Conservation (phyloP, 129 eudicot genomes). For the Cynara cardunculus region DNA sequence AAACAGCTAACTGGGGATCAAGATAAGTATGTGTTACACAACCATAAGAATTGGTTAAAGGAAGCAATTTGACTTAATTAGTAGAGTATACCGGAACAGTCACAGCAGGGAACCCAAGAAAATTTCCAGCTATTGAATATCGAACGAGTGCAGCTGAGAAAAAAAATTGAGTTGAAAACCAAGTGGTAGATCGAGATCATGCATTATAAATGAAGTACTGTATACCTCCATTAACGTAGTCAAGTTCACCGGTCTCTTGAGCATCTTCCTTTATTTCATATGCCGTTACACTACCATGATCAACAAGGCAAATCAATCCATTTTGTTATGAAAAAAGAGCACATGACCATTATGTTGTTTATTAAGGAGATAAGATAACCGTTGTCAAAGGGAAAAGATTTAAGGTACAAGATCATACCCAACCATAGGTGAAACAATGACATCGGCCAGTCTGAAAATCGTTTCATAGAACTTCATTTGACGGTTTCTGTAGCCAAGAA, state of each 20-base stretch:
- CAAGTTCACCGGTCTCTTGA: constrained; percentile 73
- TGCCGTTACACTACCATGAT: constrained; percentile 70
- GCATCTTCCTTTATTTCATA: constrained; percentile 66
- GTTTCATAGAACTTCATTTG: constrained; percentile 68
- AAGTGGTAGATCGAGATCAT: neutral
- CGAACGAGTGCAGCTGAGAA: constrained; percentile 80
- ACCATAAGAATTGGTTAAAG: neutral
- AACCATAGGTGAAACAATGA: constrained; percentile 88
- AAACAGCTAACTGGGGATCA: neutral
- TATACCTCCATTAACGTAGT: constrained; percentile 92
- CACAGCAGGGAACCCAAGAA: constrained; percentile 92
- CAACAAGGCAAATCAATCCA: neutral
- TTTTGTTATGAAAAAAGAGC: neutral
- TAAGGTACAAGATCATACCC: constrained; percentile 46
- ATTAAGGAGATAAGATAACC: neutral
- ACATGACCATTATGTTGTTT: neutral
- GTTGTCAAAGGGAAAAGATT: neutral
- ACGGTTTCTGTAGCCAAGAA: constrained; percentile 48
- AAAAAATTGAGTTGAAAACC: neutral
- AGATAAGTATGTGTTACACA: neutral
- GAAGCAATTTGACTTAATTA: neutral
- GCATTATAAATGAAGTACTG: neutral
- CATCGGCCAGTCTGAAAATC: constrained; percentile 78
- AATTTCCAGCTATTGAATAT: constrained; percentile 88
- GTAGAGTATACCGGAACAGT: constrained; percentile 69